Conservation (phyloP, 2,329 filamentous ascomycete species). For the Colletotrichum sp. region DNA sequence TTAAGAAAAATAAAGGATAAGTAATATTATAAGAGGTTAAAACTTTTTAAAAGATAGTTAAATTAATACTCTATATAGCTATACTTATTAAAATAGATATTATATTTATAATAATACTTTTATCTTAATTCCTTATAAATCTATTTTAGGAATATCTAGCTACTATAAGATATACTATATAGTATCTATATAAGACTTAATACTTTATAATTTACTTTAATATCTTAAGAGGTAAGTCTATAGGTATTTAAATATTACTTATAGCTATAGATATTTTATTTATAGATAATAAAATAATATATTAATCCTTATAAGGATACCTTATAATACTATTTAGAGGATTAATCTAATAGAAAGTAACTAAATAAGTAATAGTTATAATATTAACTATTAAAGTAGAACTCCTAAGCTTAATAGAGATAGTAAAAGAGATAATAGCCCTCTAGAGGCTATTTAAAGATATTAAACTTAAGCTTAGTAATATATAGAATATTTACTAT, state of each 20-base stretch:
- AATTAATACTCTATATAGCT: not conserved
- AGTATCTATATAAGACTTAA: not conserved
- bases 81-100: too few relatives aligned
- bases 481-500: not conserved
- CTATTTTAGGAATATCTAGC: too few relatives aligned
- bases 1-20: too few relatives aligned
- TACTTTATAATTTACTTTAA: not conserved
- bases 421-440: too few relatives aligned
- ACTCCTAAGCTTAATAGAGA: not conserved
- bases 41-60: not conserved
- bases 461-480: not conserved
- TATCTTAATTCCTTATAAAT: too few relatives aligned
- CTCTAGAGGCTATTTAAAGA: not conserved
- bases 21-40: not conserved
- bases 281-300: not conserved
- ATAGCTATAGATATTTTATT: not conserved
- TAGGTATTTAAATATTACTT: not conserved
- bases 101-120: too few relatives aligned
- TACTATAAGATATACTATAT: not conserved
- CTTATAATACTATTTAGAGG: not conserved
- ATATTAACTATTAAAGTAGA: not conserved
- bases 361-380: too few relatives aligned
- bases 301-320: not conserved
- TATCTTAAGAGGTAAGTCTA: not conserved
- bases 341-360: not conserved